Conservation (phyloP, 805 yeast species). For the Candida sonorensis region DNA sequence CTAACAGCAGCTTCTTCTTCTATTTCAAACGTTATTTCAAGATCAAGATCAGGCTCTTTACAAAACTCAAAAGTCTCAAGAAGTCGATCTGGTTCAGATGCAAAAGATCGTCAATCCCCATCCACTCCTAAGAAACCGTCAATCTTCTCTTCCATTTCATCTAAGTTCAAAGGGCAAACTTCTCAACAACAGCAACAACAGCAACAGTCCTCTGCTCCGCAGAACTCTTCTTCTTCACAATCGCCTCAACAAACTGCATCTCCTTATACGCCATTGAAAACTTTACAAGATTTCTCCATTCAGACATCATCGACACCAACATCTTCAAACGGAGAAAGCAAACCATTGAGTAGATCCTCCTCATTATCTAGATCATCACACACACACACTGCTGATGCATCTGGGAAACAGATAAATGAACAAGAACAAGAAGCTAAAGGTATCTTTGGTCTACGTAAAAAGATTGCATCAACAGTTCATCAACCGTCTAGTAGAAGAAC, state of each 20-base stretch:
- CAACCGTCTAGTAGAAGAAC: not conserved
- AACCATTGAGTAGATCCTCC: no score
- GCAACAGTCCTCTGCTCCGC: conserved; percentile 1
- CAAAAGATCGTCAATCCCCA: conserved; percentile 10
- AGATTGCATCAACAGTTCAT: conserved; percentile 4
- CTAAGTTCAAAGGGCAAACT: conserved; percentile 23
- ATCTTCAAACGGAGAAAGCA: not conserved
- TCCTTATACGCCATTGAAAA: not conserved
- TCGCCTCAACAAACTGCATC: conserved; percentile 1
- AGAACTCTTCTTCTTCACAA: not conserved
- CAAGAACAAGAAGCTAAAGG: conserved; percentile 10
- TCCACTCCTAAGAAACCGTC: conserved; percentile 19
- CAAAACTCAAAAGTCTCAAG: conserved; percentile 6
- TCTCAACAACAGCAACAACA: conserved; percentile 2
- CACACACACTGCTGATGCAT: no score
- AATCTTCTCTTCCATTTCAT: conserved; percentile 28
- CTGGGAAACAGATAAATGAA: no score
- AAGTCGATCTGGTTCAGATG: conserved; percentile 11
- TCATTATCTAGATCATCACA: no score
- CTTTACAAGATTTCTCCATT: not conserved
- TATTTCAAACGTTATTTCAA: conserved; percentile 4
- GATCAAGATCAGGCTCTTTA: conserved; percentile 14
- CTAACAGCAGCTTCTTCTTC: conserved; percentile 1
- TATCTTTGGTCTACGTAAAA: conserved; percentile 14
- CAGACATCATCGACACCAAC: not conserved